Conservation (phyloP, 192 early-diverging fungal genomes). For the Coemansia sp. region DNA sequence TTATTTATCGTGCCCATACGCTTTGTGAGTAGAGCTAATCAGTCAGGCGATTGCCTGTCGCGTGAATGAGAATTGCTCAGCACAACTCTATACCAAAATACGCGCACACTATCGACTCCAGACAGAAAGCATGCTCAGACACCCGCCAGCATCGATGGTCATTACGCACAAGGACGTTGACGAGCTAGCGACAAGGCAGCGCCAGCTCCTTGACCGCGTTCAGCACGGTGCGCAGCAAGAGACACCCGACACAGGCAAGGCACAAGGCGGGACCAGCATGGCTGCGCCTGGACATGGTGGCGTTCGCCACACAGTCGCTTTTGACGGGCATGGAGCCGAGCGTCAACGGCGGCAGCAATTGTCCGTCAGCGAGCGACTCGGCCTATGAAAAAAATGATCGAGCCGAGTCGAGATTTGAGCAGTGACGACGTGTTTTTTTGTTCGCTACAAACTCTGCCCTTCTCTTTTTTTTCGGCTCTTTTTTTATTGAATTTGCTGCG, state of each 20-base stretch:
- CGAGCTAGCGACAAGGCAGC: conserved; percentile 36
- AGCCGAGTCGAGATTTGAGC: conserved; percentile 3
- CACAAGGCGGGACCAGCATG: background rate
- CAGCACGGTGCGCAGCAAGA: conserved; percentile 5
- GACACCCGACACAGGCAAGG: background rate
- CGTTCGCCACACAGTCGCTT: conserved; percentile 1
- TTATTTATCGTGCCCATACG: no score
- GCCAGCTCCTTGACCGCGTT: conserved; percentile 26
- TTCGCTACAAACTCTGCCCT: background rate
- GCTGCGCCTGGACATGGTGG: background rate
- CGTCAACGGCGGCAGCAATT: conserved; percentile 29
- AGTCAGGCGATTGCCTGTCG: background rate
- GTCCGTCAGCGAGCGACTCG: conserved; percentile 33
- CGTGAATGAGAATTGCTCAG: background rate
- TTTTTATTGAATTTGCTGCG: background rate
- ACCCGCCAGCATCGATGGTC: conserved; percentile 30
- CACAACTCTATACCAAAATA: background rate
- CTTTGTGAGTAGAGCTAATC: background rate
- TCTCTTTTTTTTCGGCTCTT: conserved; percentile 8
- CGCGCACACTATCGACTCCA: no score
- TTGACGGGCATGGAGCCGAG: conserved; percentile 16
- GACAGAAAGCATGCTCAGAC: conserved; percentile 27
- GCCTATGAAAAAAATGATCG: conserved; percentile 9
- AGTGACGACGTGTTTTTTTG: background rate
- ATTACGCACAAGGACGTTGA: conserved; percentile 51